These are phyloP conservation scores for Dinochytrium kinnereticum DNA, from an alignment of 371 early-diverging fungal genomes.

Conservation along the genomic window DNA sequence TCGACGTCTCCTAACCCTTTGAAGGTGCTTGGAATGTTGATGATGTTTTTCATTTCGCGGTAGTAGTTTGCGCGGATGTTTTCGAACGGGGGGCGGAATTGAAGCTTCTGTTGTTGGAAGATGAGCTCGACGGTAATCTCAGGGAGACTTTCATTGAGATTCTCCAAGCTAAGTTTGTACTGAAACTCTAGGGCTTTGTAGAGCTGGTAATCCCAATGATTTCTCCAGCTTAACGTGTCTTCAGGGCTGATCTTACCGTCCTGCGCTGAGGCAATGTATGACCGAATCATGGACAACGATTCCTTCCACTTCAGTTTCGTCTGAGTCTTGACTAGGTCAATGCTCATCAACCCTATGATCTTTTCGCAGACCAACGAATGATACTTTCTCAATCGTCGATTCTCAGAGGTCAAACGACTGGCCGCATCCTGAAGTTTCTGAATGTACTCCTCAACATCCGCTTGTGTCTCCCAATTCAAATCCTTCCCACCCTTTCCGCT, in stretches of 20 bases:
- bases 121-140: constrained; percentile 59
- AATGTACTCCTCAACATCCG: constrained; percentile 54
- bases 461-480: constrained; percentile 41
- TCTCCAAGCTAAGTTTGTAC: constrained; percentile 55
- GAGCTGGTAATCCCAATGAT: constrained; percentile 60
- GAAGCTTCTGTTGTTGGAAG: constrained; percentile 53
- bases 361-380: constrained; percentile 47
- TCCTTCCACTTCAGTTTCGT: constrained; percentile 55
- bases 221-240: constrained; percentile 53
- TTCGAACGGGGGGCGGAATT: constrained; percentile 59
- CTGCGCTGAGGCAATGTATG: constrained; percentile 38
- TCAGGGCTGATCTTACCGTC: constrained; percentile 40
- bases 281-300: constrained; percentile 44
- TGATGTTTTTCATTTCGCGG: constrained; percentile 60
- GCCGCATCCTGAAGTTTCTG: constrained; percentile 47
- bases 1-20: constrained; percentile 51
- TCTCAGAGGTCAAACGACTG: constrained; percentile 47
- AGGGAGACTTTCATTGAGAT: constrained; percentile 47
- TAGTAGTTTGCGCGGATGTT: constrained; percentile 62
- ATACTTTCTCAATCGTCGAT: constrained; percentile 47
- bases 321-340: constrained; percentile 53
- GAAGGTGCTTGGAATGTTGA: constrained; percentile 56
- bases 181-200: constrained; percentile 60
- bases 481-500: constrained; percentile 27
- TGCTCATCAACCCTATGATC: constrained; percentile 42